phyloP scores from a whole-genome alignment of 2,329 filamentous ascomycete species.

The Monilinia fructicola region DNA sequence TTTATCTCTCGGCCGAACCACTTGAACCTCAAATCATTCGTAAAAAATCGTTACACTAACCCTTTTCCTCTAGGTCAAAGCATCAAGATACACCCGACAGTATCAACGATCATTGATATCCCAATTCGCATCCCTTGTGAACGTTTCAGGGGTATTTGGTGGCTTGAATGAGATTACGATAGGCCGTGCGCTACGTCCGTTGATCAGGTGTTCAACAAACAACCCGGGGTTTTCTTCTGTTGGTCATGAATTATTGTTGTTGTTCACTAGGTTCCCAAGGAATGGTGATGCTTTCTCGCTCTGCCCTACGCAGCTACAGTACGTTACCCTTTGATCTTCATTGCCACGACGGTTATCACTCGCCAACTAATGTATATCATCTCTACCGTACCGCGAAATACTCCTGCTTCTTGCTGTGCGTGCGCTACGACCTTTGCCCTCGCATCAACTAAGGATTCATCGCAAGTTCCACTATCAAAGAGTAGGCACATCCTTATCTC shows the following conservation, averaged over 20 bases:
- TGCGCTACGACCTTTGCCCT: not conserved
- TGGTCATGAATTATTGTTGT: not conserved
- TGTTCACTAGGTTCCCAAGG: not conserved
- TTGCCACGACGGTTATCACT: not conserved
- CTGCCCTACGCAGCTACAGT: not conserved
- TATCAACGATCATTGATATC: not conserved
- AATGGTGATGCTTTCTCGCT: not conserved
- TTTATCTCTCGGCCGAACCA: constrained; percentile 13
- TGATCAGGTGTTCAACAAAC: constrained; percentile 9
- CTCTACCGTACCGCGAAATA: too few species aligned
- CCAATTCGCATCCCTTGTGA: not conserved
- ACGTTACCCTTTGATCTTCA: too few species aligned
- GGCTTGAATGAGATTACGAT: constrained; percentile 11
- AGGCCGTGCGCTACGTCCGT: constrained; percentile 7
- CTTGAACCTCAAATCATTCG: not conserved
- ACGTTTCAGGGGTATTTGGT: constrained; percentile 17
- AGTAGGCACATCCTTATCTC: not conserved
- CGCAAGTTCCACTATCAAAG: not conserved
- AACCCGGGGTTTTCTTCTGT: not conserved
- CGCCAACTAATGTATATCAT: not conserved
- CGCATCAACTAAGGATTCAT: not conserved
- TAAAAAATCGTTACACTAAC: not conserved
- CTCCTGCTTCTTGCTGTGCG: not conserved
- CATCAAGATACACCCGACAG: not conserved
- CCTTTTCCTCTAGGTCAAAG: constrained; percentile 1